Conservation (phyloP, 2,329 filamentous ascomycete genomes). For the Onygenales sp. region DNA sequence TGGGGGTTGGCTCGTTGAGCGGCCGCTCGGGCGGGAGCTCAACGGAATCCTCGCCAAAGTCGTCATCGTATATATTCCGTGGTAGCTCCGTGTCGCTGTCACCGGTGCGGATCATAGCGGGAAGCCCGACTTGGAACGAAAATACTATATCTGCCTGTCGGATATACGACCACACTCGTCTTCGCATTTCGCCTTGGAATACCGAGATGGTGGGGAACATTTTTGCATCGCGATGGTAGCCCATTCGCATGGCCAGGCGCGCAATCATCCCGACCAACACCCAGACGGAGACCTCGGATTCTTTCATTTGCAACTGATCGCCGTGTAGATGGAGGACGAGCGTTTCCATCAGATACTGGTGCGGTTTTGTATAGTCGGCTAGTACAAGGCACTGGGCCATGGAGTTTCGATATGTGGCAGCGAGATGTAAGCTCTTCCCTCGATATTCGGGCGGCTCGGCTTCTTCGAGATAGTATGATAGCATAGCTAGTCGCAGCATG, state of each 20-base stretch:
- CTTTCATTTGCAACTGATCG: constrained; percentile 49
- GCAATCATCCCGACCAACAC: constrained; percentile 52
- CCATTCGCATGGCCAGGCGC: constrained; percentile 56
- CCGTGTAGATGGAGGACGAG: constrained; percentile 53
- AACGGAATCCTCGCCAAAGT: constrained; percentile 49
- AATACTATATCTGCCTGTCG: constrained; percentile 54
- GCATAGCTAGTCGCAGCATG: constrained; percentile 55
- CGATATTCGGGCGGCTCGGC: constrained; percentile 56
- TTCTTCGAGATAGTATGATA: constrained; percentile 52
- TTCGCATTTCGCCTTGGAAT: constrained; percentile 52
- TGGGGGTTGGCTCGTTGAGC: constrained; percentile 48
- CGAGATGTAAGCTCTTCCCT: constrained; percentile 43
- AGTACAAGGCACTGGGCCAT: constrained; percentile 55
- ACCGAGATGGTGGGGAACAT: constrained; percentile 50
- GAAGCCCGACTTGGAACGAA: constrained; percentile 59
- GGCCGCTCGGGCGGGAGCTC: constrained; percentile 50
- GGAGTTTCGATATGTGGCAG: constrained; percentile 38
- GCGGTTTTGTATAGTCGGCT: constrained; percentile 55
- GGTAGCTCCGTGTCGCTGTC: constrained; percentile 55
- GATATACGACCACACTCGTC: constrained; percentile 41
- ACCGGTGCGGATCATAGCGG: constrained; percentile 54
- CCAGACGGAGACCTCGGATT: constrained; percentile 52
- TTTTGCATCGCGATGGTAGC: constrained; percentile 53
- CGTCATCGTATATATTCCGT: constrained; percentile 55
- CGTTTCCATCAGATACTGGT: constrained; percentile 51